Conservation (phyloP, 495 filamentous ascomycete species). For the Neurospora tetrasperma region DNA sequence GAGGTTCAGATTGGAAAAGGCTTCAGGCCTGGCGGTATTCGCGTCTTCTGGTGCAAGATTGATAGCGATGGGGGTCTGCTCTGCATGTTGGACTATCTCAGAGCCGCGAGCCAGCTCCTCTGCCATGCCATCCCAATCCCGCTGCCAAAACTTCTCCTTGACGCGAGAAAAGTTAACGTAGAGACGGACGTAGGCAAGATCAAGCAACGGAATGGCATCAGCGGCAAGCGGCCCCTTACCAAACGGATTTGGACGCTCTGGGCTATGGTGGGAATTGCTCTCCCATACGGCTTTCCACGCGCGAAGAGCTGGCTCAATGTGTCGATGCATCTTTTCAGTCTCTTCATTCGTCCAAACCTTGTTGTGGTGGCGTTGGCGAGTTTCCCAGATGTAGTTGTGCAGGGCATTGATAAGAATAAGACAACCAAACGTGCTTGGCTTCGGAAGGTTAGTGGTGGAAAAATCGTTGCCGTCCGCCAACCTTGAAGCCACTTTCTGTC, state of each 20-base stretch:
- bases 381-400: conserved; percentile 99
- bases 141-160: conserved; percentile 90
- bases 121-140: conserved; percentile 88
- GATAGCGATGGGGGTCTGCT: conserved; percentile 45
- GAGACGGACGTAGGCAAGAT: conserved; percentile 86
- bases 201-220: conserved; percentile 88
- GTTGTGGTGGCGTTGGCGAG: conserved; percentile 79
- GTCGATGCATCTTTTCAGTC: conserved; percentile 90
- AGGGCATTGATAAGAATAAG: conserved; percentile 88
- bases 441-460: conserved; percentile 50
- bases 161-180: conserved; percentile 87
- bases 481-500: conserved; percentile 28
- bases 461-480: conserved; percentile 36
- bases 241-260: conserved; percentile 82
- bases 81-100: conserved; percentile 63
- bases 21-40: conserved; percentile 29
- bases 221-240: conserved; percentile 84
- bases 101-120: conserved; percentile 75
- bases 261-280: conserved; percentile 72
- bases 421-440: conserved; percentile 90
- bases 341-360: conserved; percentile 86
- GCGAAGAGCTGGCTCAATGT: conserved; percentile 87
- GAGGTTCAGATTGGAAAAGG: conserved; percentile 6
- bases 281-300: conserved; percentile 96
- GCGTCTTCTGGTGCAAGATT: conserved; percentile 39